Base-by-base conservation (phyloP, 306 rosid species). In the Vigna unguiculata region DNA sequence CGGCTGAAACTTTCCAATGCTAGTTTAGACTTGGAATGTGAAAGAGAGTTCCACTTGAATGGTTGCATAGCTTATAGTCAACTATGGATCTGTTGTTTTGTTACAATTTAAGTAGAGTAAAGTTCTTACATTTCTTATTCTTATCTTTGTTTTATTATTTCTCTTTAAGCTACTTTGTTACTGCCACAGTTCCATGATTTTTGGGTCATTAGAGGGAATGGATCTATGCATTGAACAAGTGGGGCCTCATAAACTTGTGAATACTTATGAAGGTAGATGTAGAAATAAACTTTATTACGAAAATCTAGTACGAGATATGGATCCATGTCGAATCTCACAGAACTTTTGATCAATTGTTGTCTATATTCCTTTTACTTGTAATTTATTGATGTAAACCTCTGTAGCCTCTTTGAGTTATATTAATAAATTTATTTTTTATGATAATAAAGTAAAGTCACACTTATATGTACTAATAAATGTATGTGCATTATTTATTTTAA, bases 291-390 rank as follows among this genome's bases (percentile, higher is more conserved):
- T 62, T 17, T 11, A 60, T 64, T 36, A 5, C 0, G 2, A 19
- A 36, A 19, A 17, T 64, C n/a, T 38, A 9, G 0, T 24, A n/a
- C 28, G 21, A 28, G 9, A 61, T n/a, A 24, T 15, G 46, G 68
- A 30, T 32, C 46, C 22, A 61, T 61, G n/a, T 61, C 45, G 3
- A 32, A n/a, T 60, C 15, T 32, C 36, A 48, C 34, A 7, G 72
- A 38, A 38, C 63, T 61, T 24, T 67, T 51, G 64, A 61, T 49
- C 71, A 43, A 15, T 53, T 34, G 71, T 19, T 62, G 58, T 58
- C 28, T 38, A 15, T 71, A 25, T 34, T 6, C 28, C 67, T 45
- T n/a, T 43, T 22, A 11, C 40, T 22, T 52, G 80, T 16, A 52
- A 51, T 65, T 51, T 49, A 32, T 20, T 72, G 51, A 45, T 28